Conservation (phyloP, 306 rosid species). For the Chamaecrista fasciculata region DNA sequence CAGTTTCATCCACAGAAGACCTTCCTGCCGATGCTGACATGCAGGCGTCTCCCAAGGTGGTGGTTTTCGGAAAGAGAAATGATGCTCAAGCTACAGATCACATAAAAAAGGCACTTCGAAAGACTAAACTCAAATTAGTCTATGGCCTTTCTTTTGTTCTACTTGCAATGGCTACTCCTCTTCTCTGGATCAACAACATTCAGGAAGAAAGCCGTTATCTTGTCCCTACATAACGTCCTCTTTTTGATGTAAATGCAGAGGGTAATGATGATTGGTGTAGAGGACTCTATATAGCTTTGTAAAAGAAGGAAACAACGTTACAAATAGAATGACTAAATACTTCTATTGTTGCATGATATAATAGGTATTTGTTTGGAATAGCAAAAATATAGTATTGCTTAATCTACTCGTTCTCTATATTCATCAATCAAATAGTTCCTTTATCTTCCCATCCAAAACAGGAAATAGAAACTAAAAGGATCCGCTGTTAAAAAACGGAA, state of each 20-base stretch:
- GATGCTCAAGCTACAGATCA: conserved; percentile 13
- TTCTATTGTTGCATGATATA: background rate
- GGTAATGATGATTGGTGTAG: background rate
- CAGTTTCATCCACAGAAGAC: conserved; percentile 70
- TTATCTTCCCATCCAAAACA: background rate
- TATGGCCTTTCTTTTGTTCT: conserved; percentile 54
- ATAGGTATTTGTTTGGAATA: background rate
- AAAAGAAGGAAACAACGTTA: background rate
- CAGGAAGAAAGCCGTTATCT: conserved; percentile 58
- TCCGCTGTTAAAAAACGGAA: background rate
- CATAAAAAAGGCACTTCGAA: conserved; percentile 32
- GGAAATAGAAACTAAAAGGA: background rate
- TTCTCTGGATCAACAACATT: conserved; percentile 55
- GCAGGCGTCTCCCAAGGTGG: conserved; percentile 36
- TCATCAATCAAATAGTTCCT: background rate
- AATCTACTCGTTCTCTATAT: background rate
- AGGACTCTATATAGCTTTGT: conserved; percentile 14
- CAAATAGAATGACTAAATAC: background rate
- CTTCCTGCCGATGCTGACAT: conserved; percentile 33
- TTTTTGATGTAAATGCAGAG: conserved; percentile 16
- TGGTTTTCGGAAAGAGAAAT: conserved; percentile 33
- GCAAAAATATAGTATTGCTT: background rate
- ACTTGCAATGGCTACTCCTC: conserved; percentile 46
- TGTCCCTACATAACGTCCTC: conserved; percentile 59
- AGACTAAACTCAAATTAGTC: conserved; percentile 44